phyloP scores from a whole-genome alignment of 352 stramenopile species.

The Phytophthora parvispora region DNA sequence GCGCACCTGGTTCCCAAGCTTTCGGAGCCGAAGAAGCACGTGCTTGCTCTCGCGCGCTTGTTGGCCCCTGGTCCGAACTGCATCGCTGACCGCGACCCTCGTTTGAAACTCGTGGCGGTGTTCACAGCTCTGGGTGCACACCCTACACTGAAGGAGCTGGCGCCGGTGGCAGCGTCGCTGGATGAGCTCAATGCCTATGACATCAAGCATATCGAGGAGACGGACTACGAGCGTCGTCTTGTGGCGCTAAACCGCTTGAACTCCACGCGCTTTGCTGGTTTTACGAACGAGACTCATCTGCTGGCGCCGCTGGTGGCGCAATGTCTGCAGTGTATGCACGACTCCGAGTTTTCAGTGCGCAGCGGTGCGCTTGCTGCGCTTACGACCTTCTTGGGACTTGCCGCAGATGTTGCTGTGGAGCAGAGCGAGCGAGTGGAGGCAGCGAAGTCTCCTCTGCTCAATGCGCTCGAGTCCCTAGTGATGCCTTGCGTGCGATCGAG shows the following conservation, averaged over 20 bases:
- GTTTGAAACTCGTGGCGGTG: slow-evolving; percentile 73
- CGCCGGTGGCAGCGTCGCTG: slow-evolving; percentile 57
- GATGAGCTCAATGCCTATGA: slow-evolving; percentile 84
- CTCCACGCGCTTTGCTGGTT: slow-evolving; percentile 65
- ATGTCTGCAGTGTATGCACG: slow-evolving; percentile 87
- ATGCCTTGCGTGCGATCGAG: slow-evolving; percentile 91
- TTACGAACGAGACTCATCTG: slow-evolving; percentile 65
- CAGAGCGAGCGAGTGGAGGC: slow-evolving; percentile 18
- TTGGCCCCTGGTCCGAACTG: slow-evolving; percentile 83
- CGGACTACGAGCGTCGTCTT: slow-evolving; percentile 86
- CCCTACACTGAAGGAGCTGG: slow-evolving; percentile 38
- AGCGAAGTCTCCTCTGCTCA: slow-evolving; percentile 61
- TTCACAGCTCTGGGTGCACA: slow-evolving; percentile 75
- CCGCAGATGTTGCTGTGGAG: slow-evolving; percentile 42
- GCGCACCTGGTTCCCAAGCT: slow-evolving; percentile 82
- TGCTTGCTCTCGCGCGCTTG: slow-evolving; percentile 80
- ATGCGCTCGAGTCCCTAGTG: slow-evolving; percentile 88
- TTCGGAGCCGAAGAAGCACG: slow-evolving; percentile 76
- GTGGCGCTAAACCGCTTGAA: slow-evolving; percentile 81
- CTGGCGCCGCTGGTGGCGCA: slow-evolving; percentile 85
- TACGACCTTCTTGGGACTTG: slow-evolving; percentile 60
- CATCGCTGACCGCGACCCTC: slow-evolving; percentile 65
- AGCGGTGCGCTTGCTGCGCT: slow-evolving; percentile 73
- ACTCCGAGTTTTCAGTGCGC: slow-evolving; percentile 87
- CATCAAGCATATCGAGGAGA: slow-evolving; percentile 83